Conservation (phyloP, 2,329 filamentous ascomycete genomes). For the Dactylonectria estremocensis region DNA sequence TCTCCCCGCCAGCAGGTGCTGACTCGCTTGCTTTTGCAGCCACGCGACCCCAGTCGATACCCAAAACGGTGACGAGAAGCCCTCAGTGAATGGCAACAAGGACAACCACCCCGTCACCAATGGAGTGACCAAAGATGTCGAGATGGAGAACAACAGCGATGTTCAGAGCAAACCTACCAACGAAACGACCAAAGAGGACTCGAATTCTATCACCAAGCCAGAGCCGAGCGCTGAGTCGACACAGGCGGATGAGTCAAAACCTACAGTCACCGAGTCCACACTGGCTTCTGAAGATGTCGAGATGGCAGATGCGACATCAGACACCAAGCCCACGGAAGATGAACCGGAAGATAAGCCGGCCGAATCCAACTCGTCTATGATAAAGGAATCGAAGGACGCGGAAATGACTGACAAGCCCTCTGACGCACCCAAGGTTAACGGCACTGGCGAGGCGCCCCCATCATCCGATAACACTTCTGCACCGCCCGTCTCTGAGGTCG, state of each 20-base stretch:
- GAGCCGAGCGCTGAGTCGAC: slow-evolving; percentile 30
- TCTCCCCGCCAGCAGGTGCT: slow-evolving; percentile 38
- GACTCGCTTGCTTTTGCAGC: slow-evolving; percentile 45
- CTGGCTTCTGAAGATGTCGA: slow-evolving; percentile 41
- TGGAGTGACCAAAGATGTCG: slow-evolving; percentile 44
- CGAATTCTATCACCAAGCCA: slow-evolving; percentile 33
- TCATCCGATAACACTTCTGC: slow-evolving; percentile 37
- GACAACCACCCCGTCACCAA: slow-evolving; percentile 40
- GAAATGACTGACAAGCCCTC: slow-evolving; percentile 38
- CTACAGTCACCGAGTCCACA: slow-evolving; percentile 16
- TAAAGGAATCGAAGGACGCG: slow-evolving; percentile 44
- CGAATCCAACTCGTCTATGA: slow-evolving; percentile 26
- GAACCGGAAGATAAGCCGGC: slow-evolving; percentile 16
- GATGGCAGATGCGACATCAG: slow-evolving; percentile 44
- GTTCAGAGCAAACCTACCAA: slow-evolving; percentile 33
- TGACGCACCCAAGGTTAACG: slow-evolving; percentile 33
- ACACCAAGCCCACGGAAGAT: slow-evolving; percentile 13
- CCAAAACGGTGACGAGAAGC: slow-evolving; percentile 41
- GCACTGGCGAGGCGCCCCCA: slow-evolving; percentile 26
- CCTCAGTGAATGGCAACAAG: slow-evolving; percentile 47
- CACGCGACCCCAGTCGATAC: slow-evolving; percentile 46
- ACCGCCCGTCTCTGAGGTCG: slow-evolving; percentile 52
- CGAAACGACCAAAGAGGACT: slow-evolving; percentile 27
- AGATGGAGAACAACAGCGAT: slow-evolving; percentile 40
- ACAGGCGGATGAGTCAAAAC: slow-evolving; percentile 16